Evolutionary conservation across 495 filamentous ascomycete species (phyloP), one percentile per base, ranked within the genome.

Genomic region (Penicillium turbatum): DNA sequence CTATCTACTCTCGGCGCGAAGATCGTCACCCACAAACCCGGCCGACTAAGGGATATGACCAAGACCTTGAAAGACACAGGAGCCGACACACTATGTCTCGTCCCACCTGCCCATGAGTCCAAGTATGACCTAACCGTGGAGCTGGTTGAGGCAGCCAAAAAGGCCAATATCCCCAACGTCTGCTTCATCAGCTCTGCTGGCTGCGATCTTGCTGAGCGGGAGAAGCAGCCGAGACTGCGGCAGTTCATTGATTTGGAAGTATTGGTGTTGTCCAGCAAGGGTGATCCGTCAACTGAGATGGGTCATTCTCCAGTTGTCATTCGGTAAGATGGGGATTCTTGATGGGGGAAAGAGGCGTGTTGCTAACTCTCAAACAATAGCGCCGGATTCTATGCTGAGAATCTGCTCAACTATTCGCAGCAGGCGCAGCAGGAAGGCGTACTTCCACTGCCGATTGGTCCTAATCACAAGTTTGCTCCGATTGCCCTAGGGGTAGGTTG

Each of bases 321-420:
- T 51, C 71, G 79, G 79, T 79, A 48, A 39, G 71, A 44, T 41
- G 9, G 13, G 21, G 21, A 24, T 24, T 54, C 27, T 24, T 34
- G n/a, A 19, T 54, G 8, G 11, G 16, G 15, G 21, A n/a, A 7
- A 5, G 34, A 9, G 19, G 21, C 21, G 21, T 24, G 2, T 32
- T 54, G 26, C 41, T 48, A 39, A 58, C 35, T 32, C 21, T 24
- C 21, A 4, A 24, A 24, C 19, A 6, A 15, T 26, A 72, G 72
- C 6, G 76, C 77, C 41, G 78, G 80, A 4, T 81, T 83, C 46
- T 82, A 82, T 37, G 77, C 78, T 4, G 80, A 82, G 64, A 82
- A 82, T 40, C 66, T 82, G n/a, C 68, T 82, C 0, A 53, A 73
- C 0, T 81, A 82, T 53, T 64, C 74, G 9, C 63, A 64, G 15